Percentiles rank a stretch among this genome's conserved stretches.
Evolutionary conservation across 23 red algal species (phyloP).

Genomic region (Gracilaria vermiculophylla): DNA sequence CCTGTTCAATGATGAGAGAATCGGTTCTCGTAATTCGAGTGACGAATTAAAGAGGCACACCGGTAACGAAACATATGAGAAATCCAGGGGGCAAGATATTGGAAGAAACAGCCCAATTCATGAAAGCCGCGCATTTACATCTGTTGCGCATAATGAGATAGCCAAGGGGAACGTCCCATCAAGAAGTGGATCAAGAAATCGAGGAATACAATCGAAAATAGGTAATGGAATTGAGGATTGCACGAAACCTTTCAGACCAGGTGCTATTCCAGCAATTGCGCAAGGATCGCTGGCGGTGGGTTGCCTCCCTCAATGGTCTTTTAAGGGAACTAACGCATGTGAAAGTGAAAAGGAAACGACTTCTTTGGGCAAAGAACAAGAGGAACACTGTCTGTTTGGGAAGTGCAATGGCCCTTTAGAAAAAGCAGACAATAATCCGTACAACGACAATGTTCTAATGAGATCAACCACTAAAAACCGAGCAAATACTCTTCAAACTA

Average conservation of each 20-base stretch:
- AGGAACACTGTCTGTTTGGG: neutral
- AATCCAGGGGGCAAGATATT: neutral
- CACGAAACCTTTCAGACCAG: neutral
- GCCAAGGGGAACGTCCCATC: neutral
- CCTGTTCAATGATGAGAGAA: neutral
- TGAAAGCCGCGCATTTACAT: neutral
- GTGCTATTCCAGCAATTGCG: neutral
- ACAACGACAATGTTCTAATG: neutral
- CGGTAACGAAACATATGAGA: neutral
- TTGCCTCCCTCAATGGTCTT: neutral
- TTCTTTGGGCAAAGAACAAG: neutral
- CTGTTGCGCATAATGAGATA: neutral
- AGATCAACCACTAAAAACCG: neutral
- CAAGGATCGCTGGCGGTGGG: neutral
- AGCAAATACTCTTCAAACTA: neutral
- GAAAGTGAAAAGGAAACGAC: neutral
- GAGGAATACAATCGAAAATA: neutral
- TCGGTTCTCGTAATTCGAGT: neutral
- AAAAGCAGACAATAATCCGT: neutral
- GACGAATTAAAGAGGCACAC: neutral
- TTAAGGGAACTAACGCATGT: neutral
- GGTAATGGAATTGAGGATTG: neutral
- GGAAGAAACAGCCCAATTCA: neutral
- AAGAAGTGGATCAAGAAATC: neutral
- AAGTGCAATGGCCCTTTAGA: neutral